Evolutionary conservation across 2,329 filamentous ascomycete species (phyloP), one percentile per base, ranked within the genome.

Genomic region (Penicillium sp.): DNA sequence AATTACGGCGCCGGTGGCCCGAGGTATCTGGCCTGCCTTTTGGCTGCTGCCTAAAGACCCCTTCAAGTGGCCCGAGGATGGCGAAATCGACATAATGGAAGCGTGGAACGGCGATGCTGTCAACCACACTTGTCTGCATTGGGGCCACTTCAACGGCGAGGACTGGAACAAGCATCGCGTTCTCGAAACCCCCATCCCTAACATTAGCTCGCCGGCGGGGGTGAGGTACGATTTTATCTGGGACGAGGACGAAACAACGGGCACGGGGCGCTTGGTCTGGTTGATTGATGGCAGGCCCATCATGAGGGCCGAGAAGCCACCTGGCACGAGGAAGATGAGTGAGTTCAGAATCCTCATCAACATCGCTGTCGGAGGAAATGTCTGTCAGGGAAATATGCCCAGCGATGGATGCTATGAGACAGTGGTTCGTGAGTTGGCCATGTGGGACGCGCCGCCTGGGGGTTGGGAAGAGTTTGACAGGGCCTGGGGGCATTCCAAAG

Each of bases 21-120:
- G 53, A 21, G 62, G 62, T 52, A 63, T 65, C 55, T 65, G 62
- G 62, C 62, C 62, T 38, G 62, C 62, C 37, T 65, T 65, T 60
- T 65, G 62, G 62, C 56, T 65, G 60, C 61, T 65, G 58, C 62
- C 62, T 58, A 62, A 65, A 62, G 61, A 65, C 50, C 62, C 62
- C 47, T 65, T 65, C 54, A 60, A 62, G 55, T 65, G 62, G 62
- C 62, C 62, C 35, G 59, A 63, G 41, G 62, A 65, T 54, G 62
- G 62, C 6, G 62, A 65, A 55, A 32, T 65, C 21, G 62, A 65
- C 35, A 65, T 65, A 7, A 63, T 63, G 61, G 62, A 65, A 54
- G 58, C 55, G n/a, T 65, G 62, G 62, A 65, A 65, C 31, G 62
- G 62, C 38, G 58, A 63, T 56, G 61, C 61, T 50, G 48, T 63